Evolutionary conservation across 75 land plant genomes (phyloP).

Genomic region (Selaginella moellendorffii): DNA sequence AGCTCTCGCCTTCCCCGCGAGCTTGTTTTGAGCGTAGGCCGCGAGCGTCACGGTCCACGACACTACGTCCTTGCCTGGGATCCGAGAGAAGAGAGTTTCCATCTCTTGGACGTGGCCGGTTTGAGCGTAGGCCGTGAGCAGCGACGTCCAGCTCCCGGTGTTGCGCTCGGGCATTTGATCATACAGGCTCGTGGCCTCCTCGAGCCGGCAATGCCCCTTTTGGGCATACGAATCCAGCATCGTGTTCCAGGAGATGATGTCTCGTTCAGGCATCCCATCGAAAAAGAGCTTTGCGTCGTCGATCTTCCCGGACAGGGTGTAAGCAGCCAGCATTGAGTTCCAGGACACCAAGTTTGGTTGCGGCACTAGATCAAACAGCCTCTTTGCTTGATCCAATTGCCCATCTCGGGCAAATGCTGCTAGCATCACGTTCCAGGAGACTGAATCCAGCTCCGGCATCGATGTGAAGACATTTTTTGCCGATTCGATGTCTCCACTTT

Average conservation of each 20-base stretch:
- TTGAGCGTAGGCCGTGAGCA: not conserved
- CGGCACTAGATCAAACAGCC: not conserved
- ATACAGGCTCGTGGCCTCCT: not conserved
- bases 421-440: slow-evolving; percentile 5
- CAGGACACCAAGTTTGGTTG: not conserved
- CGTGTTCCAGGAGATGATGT: not conserved
- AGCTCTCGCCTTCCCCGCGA: not conserved
- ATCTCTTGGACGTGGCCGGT: not conserved
- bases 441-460: not conserved
- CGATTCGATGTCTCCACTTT: not conserved
- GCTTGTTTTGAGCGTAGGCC: not conserved
- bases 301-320: not conserved
- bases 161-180: not conserved
- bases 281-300: not conserved
- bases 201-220: not conserved
- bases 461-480: not conserved
- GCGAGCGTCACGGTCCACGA: slow-evolving; percentile 4
- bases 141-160: not conserved
- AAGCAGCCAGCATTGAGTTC: not conserved
- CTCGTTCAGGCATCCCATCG: not conserved
- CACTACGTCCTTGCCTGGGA: not conserved
- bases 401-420: not conserved
- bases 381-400: not conserved
- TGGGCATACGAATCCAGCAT: not conserved
- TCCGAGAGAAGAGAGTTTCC: not conserved